Evolutionary conservation across 129 eudicot species (phyloP).

Genomic region (Rutidosis leptorrhynchoides): DNA sequence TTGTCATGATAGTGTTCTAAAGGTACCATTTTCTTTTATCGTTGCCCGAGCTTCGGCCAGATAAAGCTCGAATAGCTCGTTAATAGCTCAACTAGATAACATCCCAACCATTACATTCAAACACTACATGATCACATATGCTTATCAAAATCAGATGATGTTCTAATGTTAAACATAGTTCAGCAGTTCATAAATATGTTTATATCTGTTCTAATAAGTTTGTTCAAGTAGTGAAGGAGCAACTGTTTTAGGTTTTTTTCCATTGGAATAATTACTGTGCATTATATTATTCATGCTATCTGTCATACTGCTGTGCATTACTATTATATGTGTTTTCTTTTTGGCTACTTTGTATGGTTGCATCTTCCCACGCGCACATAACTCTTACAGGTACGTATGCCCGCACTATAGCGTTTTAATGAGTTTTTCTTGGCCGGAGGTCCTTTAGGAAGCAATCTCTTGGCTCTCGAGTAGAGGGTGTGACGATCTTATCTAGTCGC

Average conservation of each 20-base stretch:
- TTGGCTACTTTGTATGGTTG: no score
- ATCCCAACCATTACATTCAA: background rate
- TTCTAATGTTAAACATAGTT: background rate
- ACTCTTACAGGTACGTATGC: no score
- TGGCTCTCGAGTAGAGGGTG: no score
- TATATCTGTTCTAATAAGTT: background rate
- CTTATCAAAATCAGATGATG: background rate
- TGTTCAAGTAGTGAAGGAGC: slow-evolving; percentile 4
- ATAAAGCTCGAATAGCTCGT: background rate
- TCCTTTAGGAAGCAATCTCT: no score
- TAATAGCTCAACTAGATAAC: background rate
- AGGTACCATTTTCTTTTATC: background rate
- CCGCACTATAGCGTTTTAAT: no score
- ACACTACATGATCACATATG: background rate
- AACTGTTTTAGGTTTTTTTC: slow-evolving; percentile 14
- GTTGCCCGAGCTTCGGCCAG: background rate
- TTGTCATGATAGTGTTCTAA: background rate
- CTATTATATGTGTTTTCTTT: no score
- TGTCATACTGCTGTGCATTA: no score
- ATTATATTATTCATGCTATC: no score
- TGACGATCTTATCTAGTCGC: no score
- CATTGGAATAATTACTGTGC: no score
- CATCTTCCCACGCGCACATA: no score
- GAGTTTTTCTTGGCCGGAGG: no score
- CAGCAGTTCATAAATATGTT: background rate